phyloP scores from a whole-genome alignment of 2,329 filamentous ascomycete species.

The Cladosporium sphaerospermum region DNA sequence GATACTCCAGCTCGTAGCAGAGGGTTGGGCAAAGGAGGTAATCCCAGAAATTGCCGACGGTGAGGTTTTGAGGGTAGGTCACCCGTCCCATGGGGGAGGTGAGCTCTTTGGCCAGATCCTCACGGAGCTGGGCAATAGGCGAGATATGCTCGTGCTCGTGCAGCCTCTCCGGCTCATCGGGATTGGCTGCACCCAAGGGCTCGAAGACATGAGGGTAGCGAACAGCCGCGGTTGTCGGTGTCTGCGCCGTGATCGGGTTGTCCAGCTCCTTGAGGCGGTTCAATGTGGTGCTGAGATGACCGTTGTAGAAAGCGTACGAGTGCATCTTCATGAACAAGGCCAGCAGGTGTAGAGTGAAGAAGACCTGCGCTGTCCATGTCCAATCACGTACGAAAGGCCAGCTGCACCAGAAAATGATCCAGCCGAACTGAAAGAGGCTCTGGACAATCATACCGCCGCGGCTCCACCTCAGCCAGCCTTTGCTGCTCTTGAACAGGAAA shows the following conservation, averaged over 20 bases:
- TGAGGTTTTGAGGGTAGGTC: slow-evolving; percentile 86
- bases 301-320: slow-evolving; percentile 97
- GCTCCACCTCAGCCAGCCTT: slow-evolving; percentile 61
- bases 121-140: slow-evolving; percentile 61
- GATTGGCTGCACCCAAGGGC: slow-evolving; percentile 6
- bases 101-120: slow-evolving; percentile 83
- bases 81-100: slow-evolving; percentile 84
- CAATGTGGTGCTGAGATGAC: slow-evolving; percentile 83
- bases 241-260: slow-evolving; percentile 45
- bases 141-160: slow-evolving; percentile 31
- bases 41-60: slow-evolving; percentile 73
- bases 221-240: slow-evolving; percentile 53
- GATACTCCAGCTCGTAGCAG: slow-evolving; percentile 97
- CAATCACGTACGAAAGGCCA: slow-evolving; percentile 81
- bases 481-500: slow-evolving; percentile 53
- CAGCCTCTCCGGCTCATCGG: slow-evolving; percentile 38
- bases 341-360: slow-evolving; percentile 83
- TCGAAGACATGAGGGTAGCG: slow-evolving; percentile 53
- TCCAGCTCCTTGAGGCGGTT: slow-evolving; percentile 75
- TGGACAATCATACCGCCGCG: slow-evolving; percentile 74
- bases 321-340: slow-evolving; percentile 98
- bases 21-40: slow-evolving; percentile 89
- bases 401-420: slow-evolving; percentile 70
- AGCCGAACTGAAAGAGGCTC: slow-evolving; percentile 70
- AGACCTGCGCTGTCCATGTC: slow-evolving; percentile 97